Base-by-base conservation (phyloP, 1,139 yeast species). In the Kurtzmaniella quercitrusa region DNA sequence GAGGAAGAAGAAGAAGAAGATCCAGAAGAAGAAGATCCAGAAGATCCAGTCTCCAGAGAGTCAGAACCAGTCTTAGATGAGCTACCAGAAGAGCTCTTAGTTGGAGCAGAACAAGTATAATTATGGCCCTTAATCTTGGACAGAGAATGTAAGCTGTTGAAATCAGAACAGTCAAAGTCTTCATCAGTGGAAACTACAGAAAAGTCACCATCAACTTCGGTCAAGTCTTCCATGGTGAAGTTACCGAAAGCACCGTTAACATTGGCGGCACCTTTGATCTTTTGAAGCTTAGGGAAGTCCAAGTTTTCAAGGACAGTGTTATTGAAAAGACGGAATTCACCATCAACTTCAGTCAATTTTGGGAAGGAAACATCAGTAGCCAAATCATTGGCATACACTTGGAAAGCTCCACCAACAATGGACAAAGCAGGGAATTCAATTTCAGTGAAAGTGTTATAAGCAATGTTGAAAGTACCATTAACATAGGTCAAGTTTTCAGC, bases 131-230 rank as follows among this genome's bases (percentile, higher is more conserved):
- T 63, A 50, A 71, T 70, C 53, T 64, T 65, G 42, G 63, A 61
- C 43, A 50, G 52, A 40, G 58, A 51, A 47, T 65, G 62, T 55
- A 65, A 66, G 48, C 58, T 53, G 51, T 69, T 59, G 56, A 69
- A 70, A 25, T 46, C 62, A 27, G 57, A 44, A 59, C 78, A 73
- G 51, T 63, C 63, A 50, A 72, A 70, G 45, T 70, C 69, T 39
- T 66, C 66, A 44, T 65, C 60, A 39, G 72, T 67, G 45, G 73
- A 60, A 41, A 55, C 49, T 43, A 72, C 63, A 39, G 61, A 51
- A 55, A 73, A 73, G 57, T 72, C 77, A 52, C 78, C 78, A 46
- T 64, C 70, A 41, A 72, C 71, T 56, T 65, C 60, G 49, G 62
- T 53, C 60, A 72, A 71, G 14, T 48, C 45, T 31, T 68, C 61